Percentiles rank a stretch among this genome's conserved stretches.
Evolutionary conservation across 148 eudicot genomes (phyloP).

Genomic region (Amaranthus hypochondriacus): DNA sequence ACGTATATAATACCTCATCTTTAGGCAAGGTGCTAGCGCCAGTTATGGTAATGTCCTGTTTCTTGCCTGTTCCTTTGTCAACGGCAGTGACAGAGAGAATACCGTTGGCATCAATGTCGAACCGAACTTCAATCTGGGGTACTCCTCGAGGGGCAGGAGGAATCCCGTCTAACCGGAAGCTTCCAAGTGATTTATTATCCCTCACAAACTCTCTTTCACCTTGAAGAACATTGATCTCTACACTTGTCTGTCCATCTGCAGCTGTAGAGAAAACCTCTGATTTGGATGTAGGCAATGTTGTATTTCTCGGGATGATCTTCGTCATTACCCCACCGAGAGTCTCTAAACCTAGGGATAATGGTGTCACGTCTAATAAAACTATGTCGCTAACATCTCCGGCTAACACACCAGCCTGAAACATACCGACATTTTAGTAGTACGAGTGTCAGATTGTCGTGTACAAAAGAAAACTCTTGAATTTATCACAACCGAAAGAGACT

Average conservation of each 20-base stretch:
- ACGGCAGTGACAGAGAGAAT: slow-evolving; percentile 60
- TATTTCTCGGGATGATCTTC: slow-evolving; percentile 62
- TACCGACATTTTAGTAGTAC: not conserved
- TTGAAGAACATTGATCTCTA: slow-evolving; percentile 63
- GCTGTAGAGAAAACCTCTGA: slow-evolving; percentile 75
- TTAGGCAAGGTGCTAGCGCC: slow-evolving; percentile 69
- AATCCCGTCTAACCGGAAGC: slow-evolving; percentile 65
- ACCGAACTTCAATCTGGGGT: slow-evolving; percentile 63
- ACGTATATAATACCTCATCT: slow-evolving; percentile 46
- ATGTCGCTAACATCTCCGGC: slow-evolving; percentile 65
- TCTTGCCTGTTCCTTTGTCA: slow-evolving; percentile 73
- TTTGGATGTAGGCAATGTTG: slow-evolving; percentile 62
- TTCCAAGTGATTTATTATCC: slow-evolving; percentile 62
- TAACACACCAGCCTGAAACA: slow-evolving; percentile 57
- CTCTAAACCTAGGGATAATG: slow-evolving; percentile 59
- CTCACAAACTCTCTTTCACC: slow-evolving; percentile 74
- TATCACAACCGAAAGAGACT: not conserved
- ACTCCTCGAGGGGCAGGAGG: slow-evolving; percentile 82
- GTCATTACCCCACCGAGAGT: slow-evolving; percentile 71
- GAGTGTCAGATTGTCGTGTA: not conserved
- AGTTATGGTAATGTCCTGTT: slow-evolving; percentile 66
- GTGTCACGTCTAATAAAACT: slow-evolving; percentile 60
- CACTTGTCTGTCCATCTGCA: slow-evolving; percentile 68
- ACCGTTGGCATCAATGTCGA: slow-evolving; percentile 71
- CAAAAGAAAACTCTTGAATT: not conserved